Evolutionary conservation across 2,329 filamentous ascomycete genomes (phyloP), one percentile per base, ranked within the genome.

Genomic region (Aspergillus sclerotialis): DNA sequence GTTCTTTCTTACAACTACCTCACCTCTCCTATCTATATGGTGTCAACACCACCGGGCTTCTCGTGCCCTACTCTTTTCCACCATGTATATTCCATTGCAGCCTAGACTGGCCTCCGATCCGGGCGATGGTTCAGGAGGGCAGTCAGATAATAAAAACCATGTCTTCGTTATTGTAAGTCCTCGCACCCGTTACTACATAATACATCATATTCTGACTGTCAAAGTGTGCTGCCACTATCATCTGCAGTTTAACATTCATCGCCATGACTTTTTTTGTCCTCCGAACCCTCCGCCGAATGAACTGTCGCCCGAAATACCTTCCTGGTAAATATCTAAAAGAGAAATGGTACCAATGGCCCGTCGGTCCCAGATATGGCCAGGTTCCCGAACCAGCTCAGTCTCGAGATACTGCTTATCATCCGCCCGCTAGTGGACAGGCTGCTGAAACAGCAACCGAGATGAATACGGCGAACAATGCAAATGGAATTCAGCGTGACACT

Each of bases 401-500:
- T 9, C 33, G 36, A 15, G 43, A 51, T 37, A 55, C 52, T 10
- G 40, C 54, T 9, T 53, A 53, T 36, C 45, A 46, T 11, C 53
- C 54, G 21, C 42, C 51, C 3, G 48, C 50, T 4, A 34, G 14
- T 10, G 32, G 19, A 10, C n/a, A n/a, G n/a, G 19, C 7, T 7
- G 19, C 19, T 7, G 19, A 44, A 23, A 37, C 46, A 43, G 49
- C 37, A 46, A 53, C 46, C 35, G 57, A 55, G 34, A 56, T 52
- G 47, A 47, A 44, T 17, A 39, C 46, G 7, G 43, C 38, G 15
- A 42, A 37, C 23, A 49, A 45, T 7, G 60, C 58, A 17, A 39
- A 42, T 12, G 39, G 63, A 57, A 77, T 94, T 9, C 84, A 90
- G 55, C 77, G 90, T 19, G 83, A 90, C 50, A 88, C 85, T 1